phyloP scores from a whole-genome alignment of 2,329 filamentous ascomycete genomes.

The Ophiostoma perfectum region DNA sequence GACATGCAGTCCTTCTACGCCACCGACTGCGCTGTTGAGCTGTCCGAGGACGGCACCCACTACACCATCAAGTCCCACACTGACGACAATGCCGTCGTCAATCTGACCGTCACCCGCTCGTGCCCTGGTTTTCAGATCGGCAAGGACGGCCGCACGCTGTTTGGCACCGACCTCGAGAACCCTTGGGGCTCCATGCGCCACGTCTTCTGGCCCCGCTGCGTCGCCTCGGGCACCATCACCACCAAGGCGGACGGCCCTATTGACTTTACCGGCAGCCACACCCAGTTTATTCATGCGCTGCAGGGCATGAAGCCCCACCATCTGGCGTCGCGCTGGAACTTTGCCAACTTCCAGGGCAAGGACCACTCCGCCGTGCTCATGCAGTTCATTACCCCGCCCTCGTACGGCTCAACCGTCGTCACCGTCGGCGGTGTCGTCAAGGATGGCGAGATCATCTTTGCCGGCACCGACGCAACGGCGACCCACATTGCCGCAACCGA shows the following conservation, averaged over 20 bases:
- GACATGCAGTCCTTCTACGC: conserved; percentile 80
- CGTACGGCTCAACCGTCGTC: conserved; percentile 81
- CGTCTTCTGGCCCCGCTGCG: conserved; percentile 87
- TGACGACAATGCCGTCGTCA: conserved; percentile 75
- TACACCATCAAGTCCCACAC: conserved; percentile 89
- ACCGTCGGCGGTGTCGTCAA: conserved; percentile 76
- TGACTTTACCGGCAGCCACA: conserved; percentile 77
- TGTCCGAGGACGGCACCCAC: conserved; percentile 74
- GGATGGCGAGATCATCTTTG: conserved; percentile 73
- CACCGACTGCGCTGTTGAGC: conserved; percentile 74
- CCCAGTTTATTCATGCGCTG: conserved; percentile 75
- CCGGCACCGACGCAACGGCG: conserved; percentile 59
- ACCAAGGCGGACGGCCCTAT: conserved; percentile 74
- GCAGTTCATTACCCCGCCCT: conserved; percentile 91
- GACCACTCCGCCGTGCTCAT: conserved; percentile 86
- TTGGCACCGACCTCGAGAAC: conserved; percentile 75
- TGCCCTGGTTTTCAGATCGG: conserved; percentile 81
- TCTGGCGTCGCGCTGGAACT: conserved; percentile 88
- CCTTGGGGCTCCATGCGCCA: conserved; percentile 94
- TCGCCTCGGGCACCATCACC: conserved; percentile 74
- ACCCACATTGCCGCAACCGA: conserved; percentile 64
- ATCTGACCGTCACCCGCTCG: conserved; percentile 70
- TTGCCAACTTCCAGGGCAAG: conserved; percentile 82
- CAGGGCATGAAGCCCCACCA: conserved; percentile 99
- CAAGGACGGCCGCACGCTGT: conserved; percentile 75